Evolutionary conservation across 1,284 basidiomycete species (phyloP), one percentile per base, ranked within the genome.

Genomic region (Sutorius eximius): DNA sequence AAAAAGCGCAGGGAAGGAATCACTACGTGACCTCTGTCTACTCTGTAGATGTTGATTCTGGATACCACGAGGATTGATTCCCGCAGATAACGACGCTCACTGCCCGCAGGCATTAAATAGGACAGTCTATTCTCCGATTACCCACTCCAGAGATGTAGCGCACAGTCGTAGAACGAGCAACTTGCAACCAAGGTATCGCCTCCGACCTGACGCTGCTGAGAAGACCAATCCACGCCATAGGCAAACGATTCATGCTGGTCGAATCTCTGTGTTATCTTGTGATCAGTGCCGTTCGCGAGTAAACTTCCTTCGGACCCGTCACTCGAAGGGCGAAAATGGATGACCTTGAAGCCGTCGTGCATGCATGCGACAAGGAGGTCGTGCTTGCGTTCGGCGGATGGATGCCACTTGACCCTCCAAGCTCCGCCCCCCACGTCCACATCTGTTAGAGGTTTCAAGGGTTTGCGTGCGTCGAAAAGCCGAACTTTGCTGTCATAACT

Each of bases 331-430:
- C 33, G 59, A 29, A 74, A 56, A 51, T 70, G 71, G 57, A 95
- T 72, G 8, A 95, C 78, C 64, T 95, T 96, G 80, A 94, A 96
- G 1, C 97, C 96, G 59, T 93, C 94, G 67, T 98, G 95, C 97
- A 99, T 99, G 68, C 91, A 93, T 0, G 94, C 97, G 11, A 95
- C 85, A 29, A 98, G 79, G 1, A 99, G 76, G 62, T 95, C 89
- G 24, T 79, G 66, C 56, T 77, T 78, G 37, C 87, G 81, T 3
- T 65, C 58, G 1, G 78, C 59, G 1, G 77, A 80, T 1, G 95
- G 93, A 70, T 98, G 94, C 93, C 95, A 99, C 70, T 97, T 96
- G 47, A 94, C 84, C 16, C 97, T 82, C 97, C 97, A 99, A 12
- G 88, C 89, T 2, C 97, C 97, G 3, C 97, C 97, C 1, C 93